phyloP scores from a whole-genome alignment of 2,329 filamentous ascomycete species.

The Penicillium rolfsii region DNA sequence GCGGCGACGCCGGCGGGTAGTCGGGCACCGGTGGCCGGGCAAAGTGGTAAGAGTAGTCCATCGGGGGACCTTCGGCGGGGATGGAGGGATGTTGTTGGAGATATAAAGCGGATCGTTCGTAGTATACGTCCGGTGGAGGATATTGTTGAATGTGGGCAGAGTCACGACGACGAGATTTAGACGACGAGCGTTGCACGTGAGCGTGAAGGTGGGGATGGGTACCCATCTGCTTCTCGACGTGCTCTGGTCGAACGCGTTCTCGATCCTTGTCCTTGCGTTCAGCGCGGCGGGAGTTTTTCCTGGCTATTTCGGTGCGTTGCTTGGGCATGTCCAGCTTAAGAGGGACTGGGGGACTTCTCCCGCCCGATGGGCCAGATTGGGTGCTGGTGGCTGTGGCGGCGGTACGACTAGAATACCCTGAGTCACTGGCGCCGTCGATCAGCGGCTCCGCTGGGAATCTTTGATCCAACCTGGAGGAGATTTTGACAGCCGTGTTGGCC shows the following conservation, averaged over 20 bases:
- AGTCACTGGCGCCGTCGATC: conserved; percentile 60
- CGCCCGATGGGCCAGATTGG: conserved; percentile 54
- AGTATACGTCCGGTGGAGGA: conserved; percentile 37
- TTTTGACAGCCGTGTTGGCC: conserved; percentile 49
- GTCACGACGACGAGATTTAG: conserved; percentile 41
- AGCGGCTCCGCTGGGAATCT: conserved; percentile 39
- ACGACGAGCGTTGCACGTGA: conserved; percentile 38
- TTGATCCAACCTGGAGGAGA: conserved; percentile 51
- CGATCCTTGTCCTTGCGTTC: conserved; percentile 38
- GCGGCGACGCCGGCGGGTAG: conserved; percentile 37
- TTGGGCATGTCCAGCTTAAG: conserved; percentile 44
- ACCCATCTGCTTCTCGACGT: conserved; percentile 40
- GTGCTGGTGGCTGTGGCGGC: conserved; percentile 56
- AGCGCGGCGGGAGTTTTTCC: conserved; percentile 37
- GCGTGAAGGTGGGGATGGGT: conserved; percentile 36
- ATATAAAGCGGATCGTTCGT: conserved; percentile 41
- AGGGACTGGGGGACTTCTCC: conserved; percentile 40
- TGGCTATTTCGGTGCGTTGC: conserved; percentile 32
- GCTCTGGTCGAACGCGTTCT: conserved; percentile 34
- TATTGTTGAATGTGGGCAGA: conserved; percentile 35
- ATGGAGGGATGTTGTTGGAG: conserved; percentile 38
- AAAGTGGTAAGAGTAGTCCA: conserved; percentile 40
- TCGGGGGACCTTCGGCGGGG: conserved; percentile 36
- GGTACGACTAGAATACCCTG: conserved; percentile 65
- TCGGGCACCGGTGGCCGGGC: conserved; percentile 36